A percentile compares a stretch with the other conserved stretches of the same genome.
These are phyloP conservation scores for Kwoniella dendrophila DNA, from an alignment of 768 basidiomycete species.

Conservation along the genomic window DNA sequence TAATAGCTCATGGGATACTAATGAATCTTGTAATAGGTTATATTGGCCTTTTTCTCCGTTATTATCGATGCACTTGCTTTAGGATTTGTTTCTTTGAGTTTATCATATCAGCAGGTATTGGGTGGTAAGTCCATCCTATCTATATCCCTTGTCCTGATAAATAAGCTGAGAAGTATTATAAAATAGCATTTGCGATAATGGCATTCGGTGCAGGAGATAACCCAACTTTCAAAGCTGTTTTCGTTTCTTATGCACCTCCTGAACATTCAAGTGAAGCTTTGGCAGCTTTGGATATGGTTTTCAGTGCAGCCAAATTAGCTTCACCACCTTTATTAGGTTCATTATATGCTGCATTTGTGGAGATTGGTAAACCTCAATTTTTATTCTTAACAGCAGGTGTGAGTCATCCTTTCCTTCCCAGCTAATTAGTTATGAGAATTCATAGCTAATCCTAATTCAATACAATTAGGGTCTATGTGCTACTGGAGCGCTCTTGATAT, in stretches of 20 bases:
- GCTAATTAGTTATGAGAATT: no score
- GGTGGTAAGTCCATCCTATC: slow-evolving; percentile 23
- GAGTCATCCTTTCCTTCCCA: slow-evolving; percentile 19
- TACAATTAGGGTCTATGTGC: slow-evolving; percentile 26
- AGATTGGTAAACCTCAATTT: slow-evolving; percentile 43
- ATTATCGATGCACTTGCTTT: slow-evolving; percentile 39
- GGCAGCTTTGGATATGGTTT: slow-evolving; percentile 50
- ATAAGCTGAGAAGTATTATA: not conserved
- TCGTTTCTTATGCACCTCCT: slow-evolving; percentile 38
- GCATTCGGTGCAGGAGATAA: slow-evolving; percentile 48
- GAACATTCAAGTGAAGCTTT: slow-evolving; percentile 45
- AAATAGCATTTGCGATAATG: slow-evolving; percentile 34
- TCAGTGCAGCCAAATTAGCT: slow-evolving; percentile 37
- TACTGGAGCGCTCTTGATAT: slow-evolving; percentile 23
- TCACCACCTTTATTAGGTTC: slow-evolving; percentile 45
- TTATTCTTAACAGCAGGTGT: slow-evolving; percentile 46
- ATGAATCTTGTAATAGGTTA: slow-evolving; percentile 25
- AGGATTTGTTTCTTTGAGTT: slow-evolving; percentile 35
- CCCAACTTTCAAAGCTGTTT: slow-evolving; percentile 50
- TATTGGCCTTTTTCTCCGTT: slow-evolving; percentile 44
- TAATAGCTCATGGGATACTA: not conserved
- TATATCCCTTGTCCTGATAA: not conserved
- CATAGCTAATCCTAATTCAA: no score
- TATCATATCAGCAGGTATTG: slow-evolving; percentile 40
- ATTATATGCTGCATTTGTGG: slow-evolving; percentile 43